A percentile compares a stretch with the other conserved stretches of the same genome.
Conservation (phyloP, 306 rosid species). For the Begonia peltatifolia region DNA sequence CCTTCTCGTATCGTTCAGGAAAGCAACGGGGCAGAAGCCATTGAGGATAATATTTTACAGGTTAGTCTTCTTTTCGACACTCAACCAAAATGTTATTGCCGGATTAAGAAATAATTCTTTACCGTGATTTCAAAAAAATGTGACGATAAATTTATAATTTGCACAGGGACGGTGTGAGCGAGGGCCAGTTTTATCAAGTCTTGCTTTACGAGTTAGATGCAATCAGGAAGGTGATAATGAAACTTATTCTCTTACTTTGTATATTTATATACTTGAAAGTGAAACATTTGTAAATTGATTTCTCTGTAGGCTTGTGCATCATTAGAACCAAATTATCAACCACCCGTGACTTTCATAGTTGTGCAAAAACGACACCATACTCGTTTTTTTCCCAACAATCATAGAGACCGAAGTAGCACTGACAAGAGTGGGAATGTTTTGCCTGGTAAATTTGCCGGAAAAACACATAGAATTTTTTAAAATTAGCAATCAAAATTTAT, state of each 20-base stretch:
- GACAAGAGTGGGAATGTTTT: conserved; percentile 84
- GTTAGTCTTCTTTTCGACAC: conserved; percentile 16
- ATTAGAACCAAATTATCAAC: conserved; percentile 86
- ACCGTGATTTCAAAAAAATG: too few species aligned
- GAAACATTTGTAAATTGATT: background rate
- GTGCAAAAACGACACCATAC: conserved; percentile 97
- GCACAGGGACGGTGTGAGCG: conserved; percentile 88
- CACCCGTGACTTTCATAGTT: conserved; percentile 82
- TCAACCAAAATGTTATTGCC: background rate
- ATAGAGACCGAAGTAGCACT: conserved; percentile 61
- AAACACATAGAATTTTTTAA: too few species aligned
- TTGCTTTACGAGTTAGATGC: conserved; percentile 83
- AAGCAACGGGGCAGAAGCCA: conserved; percentile 94
- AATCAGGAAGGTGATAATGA: conserved; percentile 56
- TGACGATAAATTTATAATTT: conserved; percentile 1
- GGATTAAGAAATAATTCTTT: too few species aligned
- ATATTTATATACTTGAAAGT: background rate
- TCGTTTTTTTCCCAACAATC: conserved; percentile 63
- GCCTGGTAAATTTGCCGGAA: conserved; percentile 38
- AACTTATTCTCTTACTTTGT: background rate
- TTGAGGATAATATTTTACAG: conserved; percentile 82
- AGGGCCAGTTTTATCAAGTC: conserved; percentile 91
- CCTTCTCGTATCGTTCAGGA: conserved; percentile 77
- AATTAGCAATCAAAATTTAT: too few species aligned
- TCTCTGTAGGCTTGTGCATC: conserved; percentile 73